Evolutionary conservation across 2,329 filamentous ascomycete species (phyloP).

Genomic region (Colletotrichum australisinense): DNA sequence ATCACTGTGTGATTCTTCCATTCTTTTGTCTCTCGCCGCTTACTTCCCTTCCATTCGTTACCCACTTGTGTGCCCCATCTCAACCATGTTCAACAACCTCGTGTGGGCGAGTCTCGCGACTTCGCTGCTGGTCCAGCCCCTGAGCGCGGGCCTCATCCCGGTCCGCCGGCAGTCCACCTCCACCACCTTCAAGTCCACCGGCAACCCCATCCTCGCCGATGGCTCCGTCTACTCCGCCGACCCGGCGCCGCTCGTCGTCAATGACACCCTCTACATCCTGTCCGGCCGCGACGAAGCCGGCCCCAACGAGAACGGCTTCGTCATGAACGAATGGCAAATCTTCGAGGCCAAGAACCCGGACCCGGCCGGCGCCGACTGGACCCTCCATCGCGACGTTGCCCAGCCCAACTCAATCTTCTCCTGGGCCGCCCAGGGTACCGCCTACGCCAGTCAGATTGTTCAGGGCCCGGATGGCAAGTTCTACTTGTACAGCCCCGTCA

Average conservation of each 20-base stretch:
- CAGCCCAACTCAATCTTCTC: slow-evolving; percentile 46
- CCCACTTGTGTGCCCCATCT: background rate
- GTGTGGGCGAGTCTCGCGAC: slow-evolving; percentile 16
- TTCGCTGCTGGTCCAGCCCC: slow-evolving; percentile 24
- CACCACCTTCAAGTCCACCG: slow-evolving; percentile 43
- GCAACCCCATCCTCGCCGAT: slow-evolving; percentile 51
- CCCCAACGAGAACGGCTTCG: slow-evolving; percentile 43
- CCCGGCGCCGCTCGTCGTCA: slow-evolving; percentile 50
- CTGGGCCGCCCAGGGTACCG: slow-evolving; percentile 47
- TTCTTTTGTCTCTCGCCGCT: background rate
- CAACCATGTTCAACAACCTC: slow-evolving; percentile 9
- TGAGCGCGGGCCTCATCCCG: slow-evolving; percentile 16
- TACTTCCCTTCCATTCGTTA: background rate
- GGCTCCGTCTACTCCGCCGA: slow-evolving; percentile 52
- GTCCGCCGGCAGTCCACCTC: slow-evolving; percentile 30
- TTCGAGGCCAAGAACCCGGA: slow-evolving; percentile 43
- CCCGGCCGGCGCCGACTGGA: slow-evolving; percentile 47
- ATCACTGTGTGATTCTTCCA: background rate
- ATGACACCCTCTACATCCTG: slow-evolving; percentile 50
- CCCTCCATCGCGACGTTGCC: slow-evolving; percentile 44
- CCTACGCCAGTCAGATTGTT: slow-evolving; percentile 51
- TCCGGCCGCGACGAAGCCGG: slow-evolving; percentile 48
- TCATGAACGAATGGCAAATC: slow-evolving; percentile 52
- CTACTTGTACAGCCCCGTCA: slow-evolving; percentile 51
- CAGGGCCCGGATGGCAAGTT: slow-evolving; percentile 47